phyloP scores from a whole-genome alignment of 1,284 basidiomycete genomes.

The Exsudoporus floridanus region DNA sequence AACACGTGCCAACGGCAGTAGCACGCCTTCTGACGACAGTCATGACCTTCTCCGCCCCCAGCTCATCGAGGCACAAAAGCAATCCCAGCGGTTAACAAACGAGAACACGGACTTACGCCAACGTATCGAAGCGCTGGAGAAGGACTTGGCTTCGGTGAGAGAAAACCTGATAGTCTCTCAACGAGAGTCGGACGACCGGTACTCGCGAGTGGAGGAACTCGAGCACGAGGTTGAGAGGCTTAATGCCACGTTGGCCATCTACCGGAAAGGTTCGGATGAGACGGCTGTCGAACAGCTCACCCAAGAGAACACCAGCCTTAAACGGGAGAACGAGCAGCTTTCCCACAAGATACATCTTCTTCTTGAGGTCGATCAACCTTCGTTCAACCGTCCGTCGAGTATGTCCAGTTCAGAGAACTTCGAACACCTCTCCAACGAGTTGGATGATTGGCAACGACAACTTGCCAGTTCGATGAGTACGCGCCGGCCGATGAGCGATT shows the following conservation, averaged over 20 bases:
- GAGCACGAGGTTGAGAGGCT: constrained; percentile 80
- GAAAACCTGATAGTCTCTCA: constrained; percentile 72
- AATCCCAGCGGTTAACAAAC: constrained; percentile 62
- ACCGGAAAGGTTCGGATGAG: constrained; percentile 72
- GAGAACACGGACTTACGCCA: constrained; percentile 77
- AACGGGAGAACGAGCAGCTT: constrained; percentile 81
- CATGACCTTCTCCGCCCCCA: constrained; percentile 66
- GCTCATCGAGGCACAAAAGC: constrained; percentile 69
- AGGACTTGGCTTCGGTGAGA: constrained; percentile 69
- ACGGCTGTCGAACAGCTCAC: constrained; percentile 72
- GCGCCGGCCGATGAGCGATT: constrained; percentile 68
- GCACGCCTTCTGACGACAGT: constrained; percentile 73
- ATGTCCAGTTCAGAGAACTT: constrained; percentile 83
- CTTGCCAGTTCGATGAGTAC: constrained; percentile 73
- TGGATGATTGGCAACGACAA: constrained; percentile 82
- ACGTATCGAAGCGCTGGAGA: constrained; percentile 74
- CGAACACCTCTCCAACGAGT: constrained; percentile 71
- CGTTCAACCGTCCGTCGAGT: constrained; percentile 67
- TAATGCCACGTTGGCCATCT: constrained; percentile 71
- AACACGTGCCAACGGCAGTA: constrained; percentile 72
- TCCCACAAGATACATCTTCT: constrained; percentile 83
- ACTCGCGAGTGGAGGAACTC: constrained; percentile 73
- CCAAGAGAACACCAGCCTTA: constrained; percentile 72
- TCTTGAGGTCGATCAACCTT: constrained; percentile 79
- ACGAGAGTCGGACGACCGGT: constrained; percentile 74